Evolutionary conservation across 192 early-diverging fungal species (phyloP).

Genomic region (Spinellus fusiger): DNA sequence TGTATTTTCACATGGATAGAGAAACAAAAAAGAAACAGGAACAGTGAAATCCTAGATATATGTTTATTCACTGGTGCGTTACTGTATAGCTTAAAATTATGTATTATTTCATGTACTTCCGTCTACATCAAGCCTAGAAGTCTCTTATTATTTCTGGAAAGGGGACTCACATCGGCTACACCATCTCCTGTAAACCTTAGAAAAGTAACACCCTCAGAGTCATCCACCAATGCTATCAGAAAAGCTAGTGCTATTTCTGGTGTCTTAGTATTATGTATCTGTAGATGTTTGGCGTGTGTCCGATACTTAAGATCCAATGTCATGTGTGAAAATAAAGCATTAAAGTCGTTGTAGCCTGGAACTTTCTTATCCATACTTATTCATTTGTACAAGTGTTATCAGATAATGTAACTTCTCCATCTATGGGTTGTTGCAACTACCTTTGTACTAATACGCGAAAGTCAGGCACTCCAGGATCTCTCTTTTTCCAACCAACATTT

Average conservation of each 20-base stretch:
- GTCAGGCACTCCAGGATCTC: constrained; percentile 40
- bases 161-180: constrained; percentile 12
- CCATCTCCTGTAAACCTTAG: constrained; percentile 16
- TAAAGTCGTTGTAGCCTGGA: not conserved
- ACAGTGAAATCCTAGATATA: too few relatives aligned
- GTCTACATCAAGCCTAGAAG: too few relatives aligned
- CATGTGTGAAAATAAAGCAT: not conserved
- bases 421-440: constrained; percentile 18
- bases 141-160: too few relatives aligned
- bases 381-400: not conserved
- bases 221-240: constrained; percentile 14
- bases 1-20: too few relatives aligned
- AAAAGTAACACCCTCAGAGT: constrained; percentile 17
- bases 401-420: not conserved
- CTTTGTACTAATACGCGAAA: constrained; percentile 35
- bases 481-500: constrained; percentile 35
- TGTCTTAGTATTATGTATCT: not conserved
- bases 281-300: not conserved
- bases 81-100: too few relatives aligned
- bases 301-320: not conserved
- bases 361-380: not conserved
- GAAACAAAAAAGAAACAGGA: too few relatives aligned
- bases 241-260: not conserved
- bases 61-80: too few relatives aligned
- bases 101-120: too few relatives aligned